A percentile compares a stretch with the other conserved stretches of the same genome.
Evolutionary conservation across 2,329 filamentous ascomycete genomes (phyloP).

Genomic region (Trichoderma simmonsii): DNA sequence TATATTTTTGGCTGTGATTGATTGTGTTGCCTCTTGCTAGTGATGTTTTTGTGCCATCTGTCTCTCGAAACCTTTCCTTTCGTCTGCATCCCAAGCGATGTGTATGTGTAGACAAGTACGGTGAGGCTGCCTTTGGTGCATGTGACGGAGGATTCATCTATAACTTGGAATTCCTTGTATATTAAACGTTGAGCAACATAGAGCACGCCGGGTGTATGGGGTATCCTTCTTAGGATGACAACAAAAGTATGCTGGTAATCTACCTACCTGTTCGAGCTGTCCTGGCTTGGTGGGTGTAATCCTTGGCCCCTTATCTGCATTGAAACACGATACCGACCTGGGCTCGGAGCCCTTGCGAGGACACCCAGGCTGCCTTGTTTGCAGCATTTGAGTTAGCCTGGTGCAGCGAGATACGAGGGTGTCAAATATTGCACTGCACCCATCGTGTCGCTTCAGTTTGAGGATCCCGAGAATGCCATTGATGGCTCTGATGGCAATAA

Average conservation of each 20-base stretch:
- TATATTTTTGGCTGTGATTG: conserved; percentile 28
- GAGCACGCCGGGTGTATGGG: not conserved
- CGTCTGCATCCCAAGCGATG: no score
- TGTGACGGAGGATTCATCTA: not conserved
- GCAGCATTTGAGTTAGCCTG: not conserved
- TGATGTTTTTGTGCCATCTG: not conserved
- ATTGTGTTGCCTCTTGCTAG: not conserved
- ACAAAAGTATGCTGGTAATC: not conserved
- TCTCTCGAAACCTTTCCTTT: not conserved
- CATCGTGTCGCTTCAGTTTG: not conserved
- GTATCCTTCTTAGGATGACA: not conserved
- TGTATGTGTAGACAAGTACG: not conserved
- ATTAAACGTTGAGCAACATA: not conserved
- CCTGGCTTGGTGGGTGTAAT: not conserved
- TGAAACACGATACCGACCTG: not conserved
- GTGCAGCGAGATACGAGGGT: not conserved
- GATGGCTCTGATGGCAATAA: not conserved
- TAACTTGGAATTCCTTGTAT: not conserved
- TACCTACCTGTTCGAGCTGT: not conserved
- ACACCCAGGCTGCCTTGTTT: not conserved
- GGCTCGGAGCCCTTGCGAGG: not conserved
- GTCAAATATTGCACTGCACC: no score
- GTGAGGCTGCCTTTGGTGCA: not conserved
- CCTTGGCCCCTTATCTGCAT: not conserved
- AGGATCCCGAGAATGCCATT: not conserved